Evolutionary conservation across 2,329 filamentous ascomycete genomes (phyloP), one percentile per base, ranked within the genome.

Genomic region (Paramyrothecium sp.): DNA sequence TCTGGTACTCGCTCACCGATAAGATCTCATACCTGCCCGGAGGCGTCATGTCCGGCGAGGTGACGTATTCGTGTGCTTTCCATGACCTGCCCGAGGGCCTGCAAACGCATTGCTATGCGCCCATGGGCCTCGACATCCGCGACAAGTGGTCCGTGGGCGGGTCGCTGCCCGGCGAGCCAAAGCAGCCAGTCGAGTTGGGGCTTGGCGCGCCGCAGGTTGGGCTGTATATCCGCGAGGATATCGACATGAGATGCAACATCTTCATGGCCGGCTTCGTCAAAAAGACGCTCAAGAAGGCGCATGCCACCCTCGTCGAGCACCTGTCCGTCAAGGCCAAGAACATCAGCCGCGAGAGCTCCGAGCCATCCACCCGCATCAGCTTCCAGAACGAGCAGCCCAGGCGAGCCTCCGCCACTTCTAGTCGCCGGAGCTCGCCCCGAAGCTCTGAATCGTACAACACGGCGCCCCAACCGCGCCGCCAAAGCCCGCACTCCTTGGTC

Each of bases 21-120:
- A 85, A 84, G 67, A 88, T 96, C 65, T 80, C 84, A 54, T 92
- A 92, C 67, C 76, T 94, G 1, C 90, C 90, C 0, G 88, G 88
- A 20, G 84, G 83, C 12, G 65, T 88, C 3, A 79, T 83, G 48
- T 82, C 82, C 17, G 85, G 89, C 58, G 86, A 89, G 66, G 82
- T 96, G 57, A 86, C 81, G 30, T 96, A 96, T 77, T 90, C 89
- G 47, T 90, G 85, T 55, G 91, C 89, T 65, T 96, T 96, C 70
- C 84, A 91, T 72, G 85, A 96, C 67, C 78, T 91, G 20, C 78
- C 86, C 3, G 78, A 83, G 56, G 91, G 92, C 5, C 73, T 96
- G 26, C 87, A 92, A 74, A 96, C 91, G 16, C 92, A 96, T 70
- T 87, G 88, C 65, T 94, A 92, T 67, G 92, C 91, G 3, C 91